Base-by-base conservation (phyloP, 164 flowering plant species). In the Piper betle region DNA sequence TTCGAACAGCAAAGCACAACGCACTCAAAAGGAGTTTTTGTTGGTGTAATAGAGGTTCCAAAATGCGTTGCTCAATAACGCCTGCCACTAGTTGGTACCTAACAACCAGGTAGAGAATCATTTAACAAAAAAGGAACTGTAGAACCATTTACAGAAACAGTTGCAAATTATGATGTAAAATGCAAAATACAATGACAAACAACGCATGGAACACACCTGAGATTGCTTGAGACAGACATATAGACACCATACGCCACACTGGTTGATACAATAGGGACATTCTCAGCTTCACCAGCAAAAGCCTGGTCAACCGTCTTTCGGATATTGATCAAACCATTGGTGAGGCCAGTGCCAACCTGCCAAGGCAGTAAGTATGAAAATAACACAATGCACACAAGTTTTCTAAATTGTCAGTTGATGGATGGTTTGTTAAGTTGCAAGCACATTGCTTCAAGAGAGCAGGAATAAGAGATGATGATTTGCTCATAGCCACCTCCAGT, bases 21-120 rank as follows among this genome's bases (percentile, higher is more conserved):
- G 97, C 98, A 72, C 94, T 84, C 43, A 93, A 68, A n/a, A 86
- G 13, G 55, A 87, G 62, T 76, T 90, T 89, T 74, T 89, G 91
- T 37, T 85, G 71, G 72, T 93, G 96, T 13, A 93, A 77, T 69
- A 90, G 11, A 0, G 97, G 98, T 69, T 93, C 98, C 75, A 93
- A 75, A 5, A 87, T 42, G 42, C 98, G 75, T 63, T 93, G 99
- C 59, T 93, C 99, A 53, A 93, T 71, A 25, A 93, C 85, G 60
- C 99, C 99, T 10, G 99, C 96, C 72, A 93, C 55, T 39, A 93
- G 60, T 74, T 93, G 99, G 78, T 93, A 93, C 84, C 98, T 93
- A 62, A 54, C 25, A 25, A 54, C 17, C 6, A 25, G 16, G 33
- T 3, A 18, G 8, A 8, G 25, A 3, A 54, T 53, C 18, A 25